Base-by-base conservation (phyloP, 768 basidiomycete genomes). In the Pleurotus giganteus region DNA sequence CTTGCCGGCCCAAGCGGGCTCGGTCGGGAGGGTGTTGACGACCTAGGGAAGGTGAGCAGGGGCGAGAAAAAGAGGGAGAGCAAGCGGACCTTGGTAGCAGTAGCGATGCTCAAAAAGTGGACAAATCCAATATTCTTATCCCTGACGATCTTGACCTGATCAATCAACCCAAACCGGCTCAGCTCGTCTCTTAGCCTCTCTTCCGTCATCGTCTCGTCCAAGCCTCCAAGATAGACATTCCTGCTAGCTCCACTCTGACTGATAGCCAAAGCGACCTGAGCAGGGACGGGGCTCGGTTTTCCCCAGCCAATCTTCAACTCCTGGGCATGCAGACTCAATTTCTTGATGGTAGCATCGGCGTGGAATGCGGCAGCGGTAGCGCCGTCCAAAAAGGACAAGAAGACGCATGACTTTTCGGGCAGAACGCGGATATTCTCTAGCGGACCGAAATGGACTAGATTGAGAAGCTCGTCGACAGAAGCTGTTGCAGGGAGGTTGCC, bases 121-220 rank as follows among this genome's bases (percentile, higher is more conserved):
- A 99, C 94, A 68, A 99, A 99, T 2, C 95, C 97, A 55, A 98
- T 98, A 65, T 97, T 97, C 81, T 98, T 98, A 76, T 99, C 97
- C 58, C 96, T 76, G 49, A 98, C 97, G 66, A 99, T 98, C 82
- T 99, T 99, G 68, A 99, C 95, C 69, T 98, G 96, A 72, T 99
- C 97, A 63, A 99, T 98, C 26, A 96, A 77, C 19, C 97, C 97
- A 65, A 96, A 99, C 39, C 89, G 81, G 63, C 88, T 87, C 21
- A 98, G 76, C 66, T 98, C 94, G 58, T 98, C 94, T 29, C 96
- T 75, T 28, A 99, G 75, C 72, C 85, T 85, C 71, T 95, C 91
- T 75, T 98, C 97, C 1, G 92, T 96, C 76, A 86, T 84, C 47
- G 74, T 78, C 71, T 95, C 92, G 37, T 96, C 94, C 36, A 99